Evolutionary conservation across 768 basidiomycete genomes (phyloP).

Genomic region (Suillus discolor): DNA sequence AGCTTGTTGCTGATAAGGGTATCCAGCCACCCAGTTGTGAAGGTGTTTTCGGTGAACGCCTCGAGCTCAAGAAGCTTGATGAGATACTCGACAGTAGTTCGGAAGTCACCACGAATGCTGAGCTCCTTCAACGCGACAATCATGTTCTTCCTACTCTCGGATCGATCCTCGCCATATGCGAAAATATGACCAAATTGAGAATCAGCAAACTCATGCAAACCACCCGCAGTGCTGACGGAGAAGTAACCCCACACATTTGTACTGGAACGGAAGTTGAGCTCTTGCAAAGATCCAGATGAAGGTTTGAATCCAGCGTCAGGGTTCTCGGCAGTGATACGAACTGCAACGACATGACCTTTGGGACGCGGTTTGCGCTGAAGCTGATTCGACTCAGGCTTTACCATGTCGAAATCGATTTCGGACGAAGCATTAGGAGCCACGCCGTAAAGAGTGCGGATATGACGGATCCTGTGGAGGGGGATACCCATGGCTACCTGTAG

Average conservation of each 20-base stretch:
- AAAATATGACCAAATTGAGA: slow-evolving; percentile 99
- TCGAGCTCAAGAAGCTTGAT: slow-evolving; percentile 97
- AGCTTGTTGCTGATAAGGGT: slow-evolving; percentile 95
- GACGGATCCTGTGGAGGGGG: slow-evolving; percentile 91
- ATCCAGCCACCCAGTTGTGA: slow-evolving; percentile 99
- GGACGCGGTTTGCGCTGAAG: slow-evolving; percentile 94
- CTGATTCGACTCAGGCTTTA: slow-evolving; percentile 82
- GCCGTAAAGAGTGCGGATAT: slow-evolving; percentile 95
- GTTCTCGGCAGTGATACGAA: slow-evolving; percentile 99
- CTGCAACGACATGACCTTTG: slow-evolving; percentile 98
- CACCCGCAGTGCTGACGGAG: slow-evolving; percentile 93
- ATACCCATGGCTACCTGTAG: slow-evolving; percentile 98
- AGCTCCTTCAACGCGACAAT: slow-evolving; percentile 98
- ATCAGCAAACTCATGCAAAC: slow-evolving; percentile 98
- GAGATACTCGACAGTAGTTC: slow-evolving; percentile 98
- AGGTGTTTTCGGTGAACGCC: slow-evolving; percentile 95
- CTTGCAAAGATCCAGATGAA: slow-evolving; percentile 94
- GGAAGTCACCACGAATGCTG: slow-evolving; percentile 97
- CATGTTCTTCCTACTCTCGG: slow-evolving; percentile 98
- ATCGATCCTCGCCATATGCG: slow-evolving; percentile 95
- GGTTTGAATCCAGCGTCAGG: slow-evolving; percentile 99
- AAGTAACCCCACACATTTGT: slow-evolving; percentile 99
- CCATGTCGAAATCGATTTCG: slow-evolving; percentile 97
- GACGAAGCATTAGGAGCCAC: slow-evolving; percentile 87
- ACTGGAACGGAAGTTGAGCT: slow-evolving; percentile 98